phyloP scores from a whole-genome alignment of 768 basidiomycete genomes.

The Chiua virens region DNA sequence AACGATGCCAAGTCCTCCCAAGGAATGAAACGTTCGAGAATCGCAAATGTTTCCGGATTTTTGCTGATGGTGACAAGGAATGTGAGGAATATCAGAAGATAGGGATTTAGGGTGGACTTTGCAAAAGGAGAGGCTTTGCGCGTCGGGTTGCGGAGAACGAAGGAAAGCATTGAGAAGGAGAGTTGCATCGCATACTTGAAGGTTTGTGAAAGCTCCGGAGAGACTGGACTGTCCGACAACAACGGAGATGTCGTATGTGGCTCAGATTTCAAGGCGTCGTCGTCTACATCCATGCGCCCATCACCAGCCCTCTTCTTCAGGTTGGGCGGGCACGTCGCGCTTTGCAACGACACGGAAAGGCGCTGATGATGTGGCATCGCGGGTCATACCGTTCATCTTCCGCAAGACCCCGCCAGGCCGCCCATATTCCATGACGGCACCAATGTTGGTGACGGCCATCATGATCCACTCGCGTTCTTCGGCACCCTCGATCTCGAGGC shows the following conservation, averaged over 20 bases:
- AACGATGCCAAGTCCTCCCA: slow-evolving; percentile 76
- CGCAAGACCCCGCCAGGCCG: slow-evolving; percentile 67
- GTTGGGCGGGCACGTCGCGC: slow-evolving; percentile 35
- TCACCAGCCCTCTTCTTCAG: slow-evolving; percentile 43
- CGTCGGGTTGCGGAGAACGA: slow-evolving; percentile 63
- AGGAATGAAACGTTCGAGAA: slow-evolving; percentile 78
- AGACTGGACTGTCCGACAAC: slow-evolving; percentile 34
- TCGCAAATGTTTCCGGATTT: slow-evolving; percentile 54
- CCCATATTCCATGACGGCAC: slow-evolving; percentile 86
- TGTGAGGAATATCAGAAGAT: slow-evolving; percentile 82
- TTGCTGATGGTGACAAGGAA: slow-evolving; percentile 81
- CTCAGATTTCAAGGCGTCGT: slow-evolving; percentile 34
- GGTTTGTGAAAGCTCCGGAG: slow-evolving; percentile 54
- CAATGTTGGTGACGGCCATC: slow-evolving; percentile 89
- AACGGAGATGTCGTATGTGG: slow-evolving; percentile 23
- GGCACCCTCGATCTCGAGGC: slow-evolving; percentile 76
- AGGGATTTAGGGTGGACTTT: slow-evolving; percentile 70
- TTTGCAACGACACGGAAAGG: slow-evolving; percentile 54
- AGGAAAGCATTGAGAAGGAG: slow-evolving; percentile 73
- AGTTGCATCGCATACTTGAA: slow-evolving; percentile 79
- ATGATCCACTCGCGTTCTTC: slow-evolving; percentile 93
- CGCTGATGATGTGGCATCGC: slow-evolving; percentile 33
- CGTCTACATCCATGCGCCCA: slow-evolving; percentile 67
- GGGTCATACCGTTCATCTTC: slow-evolving; percentile 54
- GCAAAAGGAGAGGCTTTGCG: slow-evolving; percentile 60